phyloP scores from a whole-genome alignment of 2,329 filamentous ascomycete species.

The Ceratocystis papillata region DNA sequence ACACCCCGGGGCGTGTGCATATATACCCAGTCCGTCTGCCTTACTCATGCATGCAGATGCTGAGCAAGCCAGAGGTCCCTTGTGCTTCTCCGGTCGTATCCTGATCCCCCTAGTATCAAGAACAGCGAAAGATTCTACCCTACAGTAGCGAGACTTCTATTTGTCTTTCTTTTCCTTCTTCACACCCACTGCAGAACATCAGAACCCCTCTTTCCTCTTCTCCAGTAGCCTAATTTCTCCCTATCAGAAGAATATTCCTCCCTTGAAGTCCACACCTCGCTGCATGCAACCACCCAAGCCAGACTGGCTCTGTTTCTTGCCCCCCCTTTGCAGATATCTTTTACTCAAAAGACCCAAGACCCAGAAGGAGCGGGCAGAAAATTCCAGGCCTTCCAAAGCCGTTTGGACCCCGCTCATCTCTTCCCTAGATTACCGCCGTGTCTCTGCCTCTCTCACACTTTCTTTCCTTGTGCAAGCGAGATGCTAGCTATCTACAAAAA shows the following conservation, averaged over 20 bases:
- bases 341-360: background rate
- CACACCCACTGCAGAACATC: background rate
- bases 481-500: background rate
- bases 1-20: background rate
- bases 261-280: background rate
- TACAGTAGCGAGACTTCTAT: conserved; percentile 1
- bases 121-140: background rate
- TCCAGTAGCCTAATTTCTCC: background rate
- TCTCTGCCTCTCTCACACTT: background rate
- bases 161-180: background rate
- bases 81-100: background rate
- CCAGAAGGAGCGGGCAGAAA: background rate
- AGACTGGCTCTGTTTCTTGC: background rate
- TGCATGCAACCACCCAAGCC: background rate
- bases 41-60: too few species aligned
- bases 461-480: background rate
- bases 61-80: background rate
- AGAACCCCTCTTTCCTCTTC: background rate
- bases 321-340: background rate
- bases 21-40: background rate
- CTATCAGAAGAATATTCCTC: background rate
- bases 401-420: background rate
- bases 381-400: background rate
- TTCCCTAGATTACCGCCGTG: background rate
- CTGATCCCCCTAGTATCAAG: background rate